A percentile compares a stretch with the other conserved stretches of the same genome.
phyloP scores from a whole-genome alignment of 306 rosid species.

The Trichosanthes truncata region DNA sequence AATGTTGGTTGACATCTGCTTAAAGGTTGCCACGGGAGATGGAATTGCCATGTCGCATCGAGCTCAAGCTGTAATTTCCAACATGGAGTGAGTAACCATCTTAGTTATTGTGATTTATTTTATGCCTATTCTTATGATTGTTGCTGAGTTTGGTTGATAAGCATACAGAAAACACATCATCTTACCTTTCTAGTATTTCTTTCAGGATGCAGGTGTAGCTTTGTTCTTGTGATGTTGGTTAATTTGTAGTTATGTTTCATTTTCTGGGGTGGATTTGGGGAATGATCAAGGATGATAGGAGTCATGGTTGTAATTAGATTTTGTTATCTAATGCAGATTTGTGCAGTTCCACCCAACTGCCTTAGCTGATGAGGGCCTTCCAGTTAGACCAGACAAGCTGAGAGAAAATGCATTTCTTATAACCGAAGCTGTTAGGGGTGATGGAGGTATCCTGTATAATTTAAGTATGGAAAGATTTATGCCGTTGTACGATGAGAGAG shows the following conservation, averaged over 20 bases:
- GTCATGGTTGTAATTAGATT: background rate
- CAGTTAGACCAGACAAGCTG: conserved; percentile 36
- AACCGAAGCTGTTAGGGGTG: conserved; percentile 86
- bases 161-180: background rate
- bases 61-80: conserved; percentile 90
- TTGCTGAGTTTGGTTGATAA: background rate
- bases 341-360: conserved; percentile 98
- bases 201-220: background rate
- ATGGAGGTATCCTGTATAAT: conserved; percentile 84
- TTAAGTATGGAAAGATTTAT: conserved; percentile 83
- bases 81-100: conserved; percentile 78
- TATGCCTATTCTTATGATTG: background rate
- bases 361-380: conserved; percentile 91
- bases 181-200: background rate
- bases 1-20: conserved; percentile 10
- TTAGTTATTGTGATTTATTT: background rate
- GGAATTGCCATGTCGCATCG: conserved; percentile 97
- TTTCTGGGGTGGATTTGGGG: background rate
- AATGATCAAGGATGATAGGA: background rate
- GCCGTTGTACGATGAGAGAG: conserved; percentile 84
- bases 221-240: background rate
- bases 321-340: conserved; percentile 39
- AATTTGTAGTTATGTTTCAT: background rate
- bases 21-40: conserved; percentile 90
- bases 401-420: conserved; percentile 81